Conservation (phyloP, 805 yeast species). For the Cyberlindnera euphorbiae region DNA sequence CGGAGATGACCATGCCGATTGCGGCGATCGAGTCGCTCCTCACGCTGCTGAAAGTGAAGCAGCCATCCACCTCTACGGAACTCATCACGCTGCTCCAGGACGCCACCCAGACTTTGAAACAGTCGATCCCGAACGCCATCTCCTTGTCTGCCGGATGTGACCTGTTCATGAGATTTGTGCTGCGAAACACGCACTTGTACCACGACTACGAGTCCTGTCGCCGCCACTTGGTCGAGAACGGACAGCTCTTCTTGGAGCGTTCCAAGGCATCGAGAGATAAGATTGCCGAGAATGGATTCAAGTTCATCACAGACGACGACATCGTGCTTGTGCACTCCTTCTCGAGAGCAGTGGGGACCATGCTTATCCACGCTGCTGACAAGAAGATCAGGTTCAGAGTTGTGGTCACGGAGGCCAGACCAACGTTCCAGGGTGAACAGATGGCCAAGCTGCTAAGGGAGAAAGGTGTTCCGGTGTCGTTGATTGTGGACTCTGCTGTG, state of each 20-base stretch:
- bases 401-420: constrained; percentile 89
- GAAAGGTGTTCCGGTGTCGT: constrained; percentile 78
- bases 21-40: constrained; percentile 97
- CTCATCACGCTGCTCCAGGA: constrained; percentile 74
- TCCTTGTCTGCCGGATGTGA: constrained; percentile 97
- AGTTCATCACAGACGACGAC: constrained; percentile 92
- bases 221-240: constrained; percentile 85
- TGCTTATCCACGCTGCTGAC: constrained; percentile 72
- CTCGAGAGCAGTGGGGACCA: constrained; percentile 82
- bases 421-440: constrained; percentile 66
- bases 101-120: constrained; percentile 70
- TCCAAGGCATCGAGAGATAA: constrained; percentile 86
- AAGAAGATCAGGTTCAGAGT: constrained; percentile 81
- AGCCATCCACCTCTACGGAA: constrained; percentile 92
- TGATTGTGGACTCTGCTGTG: constrained; percentile 89
- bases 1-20: constrained; percentile 98
- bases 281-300: constrained; percentile 82
- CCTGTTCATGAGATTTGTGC: constrained; percentile 87
- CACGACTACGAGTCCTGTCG: constrained; percentile 95
- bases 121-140: constrained; percentile 82
- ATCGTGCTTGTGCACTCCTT: constrained; percentile 83
- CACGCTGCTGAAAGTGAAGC: constrained; percentile 71
- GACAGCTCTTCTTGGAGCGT: constrained; percentile 84
- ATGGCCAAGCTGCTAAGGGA: constrained; percentile 66
- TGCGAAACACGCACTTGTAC: constrained; percentile 78